A percentile compares a stretch with the other conserved stretches of the same genome.
Conservation (phyloP, 805 yeast genomes). For the Pichia manshurica region DNA sequence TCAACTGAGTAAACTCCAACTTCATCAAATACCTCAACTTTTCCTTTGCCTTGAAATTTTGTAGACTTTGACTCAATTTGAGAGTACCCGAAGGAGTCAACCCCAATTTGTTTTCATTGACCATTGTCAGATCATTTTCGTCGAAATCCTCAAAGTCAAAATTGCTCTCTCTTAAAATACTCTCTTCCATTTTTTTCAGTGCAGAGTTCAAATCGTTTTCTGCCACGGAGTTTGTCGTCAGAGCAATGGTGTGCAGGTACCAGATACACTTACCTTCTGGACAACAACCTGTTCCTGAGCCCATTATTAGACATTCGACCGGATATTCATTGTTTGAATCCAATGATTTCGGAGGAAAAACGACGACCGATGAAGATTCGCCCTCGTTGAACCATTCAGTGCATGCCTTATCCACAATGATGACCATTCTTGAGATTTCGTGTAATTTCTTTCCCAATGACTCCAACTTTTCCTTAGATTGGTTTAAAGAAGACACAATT, state of each 20-base stretch:
- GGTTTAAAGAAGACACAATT: conserved; percentile 71
- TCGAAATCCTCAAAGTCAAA: conserved; percentile 38
- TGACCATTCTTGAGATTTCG: conserved; percentile 68
- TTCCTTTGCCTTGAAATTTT: conserved; percentile 60
- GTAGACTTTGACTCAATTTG: conserved; percentile 78
- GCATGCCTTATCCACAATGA: conserved; percentile 82
- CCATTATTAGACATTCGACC: conserved; percentile 83
- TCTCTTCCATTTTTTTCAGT: conserved; percentile 67
- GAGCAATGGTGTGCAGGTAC: conserved; percentile 80
- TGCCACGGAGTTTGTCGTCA: conserved; percentile 48
- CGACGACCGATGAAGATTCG: conserved; percentile 82
- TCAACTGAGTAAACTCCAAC: conserved; percentile 54
- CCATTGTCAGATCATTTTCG: conserved; percentile 47
- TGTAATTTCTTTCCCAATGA: conserved; percentile 24
- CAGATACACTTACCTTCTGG: conserved; percentile 85
- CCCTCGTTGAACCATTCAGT: conserved; percentile 85
- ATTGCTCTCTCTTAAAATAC: conserved; percentile 75
- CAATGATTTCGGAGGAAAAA: conserved; percentile 83
- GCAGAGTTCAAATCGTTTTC: conserved; percentile 77
- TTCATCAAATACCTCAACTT: conserved; percentile 57
- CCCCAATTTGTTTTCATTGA: conserved; percentile 10
- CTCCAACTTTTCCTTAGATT: conserved; percentile 41
- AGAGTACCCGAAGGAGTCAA: conserved; percentile 42
- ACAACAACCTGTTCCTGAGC: conserved; percentile 82
- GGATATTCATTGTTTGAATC: conserved; percentile 59